Conservation (phyloP, 352 stramenopile species). For the Pythium pyrilobum region DNA sequence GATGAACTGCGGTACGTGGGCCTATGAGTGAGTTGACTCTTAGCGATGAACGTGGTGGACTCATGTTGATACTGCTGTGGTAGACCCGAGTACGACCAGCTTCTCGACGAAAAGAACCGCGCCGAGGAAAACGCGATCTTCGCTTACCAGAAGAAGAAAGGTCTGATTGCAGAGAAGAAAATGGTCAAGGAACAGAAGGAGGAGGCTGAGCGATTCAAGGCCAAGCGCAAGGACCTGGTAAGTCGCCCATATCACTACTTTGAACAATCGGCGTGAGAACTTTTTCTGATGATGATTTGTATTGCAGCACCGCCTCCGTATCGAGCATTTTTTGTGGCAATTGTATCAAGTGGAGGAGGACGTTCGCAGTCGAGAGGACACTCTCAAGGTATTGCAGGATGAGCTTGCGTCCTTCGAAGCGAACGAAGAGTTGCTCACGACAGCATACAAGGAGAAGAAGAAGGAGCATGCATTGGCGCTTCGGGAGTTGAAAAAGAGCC, state of each 20-base stretch:
- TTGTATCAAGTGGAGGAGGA: constrained; percentile 94
- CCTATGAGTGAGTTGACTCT: not conserved
- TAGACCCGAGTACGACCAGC: constrained; percentile 67
- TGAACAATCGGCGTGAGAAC: no score
- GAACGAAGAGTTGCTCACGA: constrained; percentile 44
- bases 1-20: constrained; percentile 66
- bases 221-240: constrained; percentile 65
- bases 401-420: constrained; percentile 29
- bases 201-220: constrained; percentile 83
- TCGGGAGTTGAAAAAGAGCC: constrained; percentile 54
- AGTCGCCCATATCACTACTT: not conserved
- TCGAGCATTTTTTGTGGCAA: constrained; percentile 95
- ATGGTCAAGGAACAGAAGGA: constrained; percentile 95
- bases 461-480: constrained; percentile 52
- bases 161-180: constrained; percentile 89
- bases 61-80: not conserved
- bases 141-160: constrained; percentile 96
- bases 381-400: constrained; percentile 48
- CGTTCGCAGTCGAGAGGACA: constrained; percentile 76
- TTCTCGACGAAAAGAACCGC: constrained; percentile 89
- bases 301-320: constrained; percentile 61
- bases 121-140: constrained; percentile 94
- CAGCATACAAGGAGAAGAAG: constrained; percentile 64
- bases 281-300: not conserved
- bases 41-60: not conserved